These are phyloP conservation scores for Jamesozyma lodderae DNA, from an alignment of 805 yeast genomes.

Conservation along the genomic window DNA sequence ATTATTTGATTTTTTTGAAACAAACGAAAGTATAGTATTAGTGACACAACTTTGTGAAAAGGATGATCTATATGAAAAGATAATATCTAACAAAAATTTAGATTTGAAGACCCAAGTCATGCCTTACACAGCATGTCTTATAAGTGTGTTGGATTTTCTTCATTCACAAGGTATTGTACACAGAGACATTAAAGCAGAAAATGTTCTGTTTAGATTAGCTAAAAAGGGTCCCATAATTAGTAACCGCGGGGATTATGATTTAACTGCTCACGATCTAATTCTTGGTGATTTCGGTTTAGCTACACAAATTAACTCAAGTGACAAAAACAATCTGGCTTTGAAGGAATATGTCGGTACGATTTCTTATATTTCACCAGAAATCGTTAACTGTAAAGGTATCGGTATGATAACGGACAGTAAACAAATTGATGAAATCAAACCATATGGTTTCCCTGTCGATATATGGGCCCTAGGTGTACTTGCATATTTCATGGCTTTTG, in stretches of 20 bases:
- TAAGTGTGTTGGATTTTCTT: constrained; percentile 48
- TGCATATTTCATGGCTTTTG: constrained; percentile 60
- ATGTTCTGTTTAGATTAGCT: constrained; percentile 41
- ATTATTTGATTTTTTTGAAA: constrained; percentile 62
- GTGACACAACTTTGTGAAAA: constrained; percentile 62
- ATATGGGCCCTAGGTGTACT: constrained; percentile 73
- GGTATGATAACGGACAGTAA: constrained; percentile 9
- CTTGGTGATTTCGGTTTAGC: constrained; percentile 52
- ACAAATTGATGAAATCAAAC: constrained; percentile 11
- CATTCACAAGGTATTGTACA: constrained; percentile 56
- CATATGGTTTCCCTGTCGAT: constrained; percentile 56
- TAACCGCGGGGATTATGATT: constrained; percentile 31
- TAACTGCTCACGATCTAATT: constrained; percentile 28
- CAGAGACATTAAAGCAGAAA: constrained; percentile 67
- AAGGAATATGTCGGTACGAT: constrained; percentile 57
- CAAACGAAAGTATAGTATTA: constrained; percentile 43
- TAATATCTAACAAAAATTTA: constrained; percentile 39
- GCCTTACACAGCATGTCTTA: constrained; percentile 40
- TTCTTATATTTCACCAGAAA: constrained; percentile 70
- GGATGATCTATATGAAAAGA: constrained; percentile 59
- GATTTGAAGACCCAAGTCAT: constrained; percentile 40
- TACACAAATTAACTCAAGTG: constrained; percentile 33
- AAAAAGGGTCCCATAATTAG: constrained; percentile 28
- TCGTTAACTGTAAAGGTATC: constrained; percentile 35
- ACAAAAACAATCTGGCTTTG: constrained; percentile 16